These are phyloP conservation scores for Phallus indusiatus DNA, from an alignment of 768 basidiomycete genomes.

Conservation along the genomic window DNA sequence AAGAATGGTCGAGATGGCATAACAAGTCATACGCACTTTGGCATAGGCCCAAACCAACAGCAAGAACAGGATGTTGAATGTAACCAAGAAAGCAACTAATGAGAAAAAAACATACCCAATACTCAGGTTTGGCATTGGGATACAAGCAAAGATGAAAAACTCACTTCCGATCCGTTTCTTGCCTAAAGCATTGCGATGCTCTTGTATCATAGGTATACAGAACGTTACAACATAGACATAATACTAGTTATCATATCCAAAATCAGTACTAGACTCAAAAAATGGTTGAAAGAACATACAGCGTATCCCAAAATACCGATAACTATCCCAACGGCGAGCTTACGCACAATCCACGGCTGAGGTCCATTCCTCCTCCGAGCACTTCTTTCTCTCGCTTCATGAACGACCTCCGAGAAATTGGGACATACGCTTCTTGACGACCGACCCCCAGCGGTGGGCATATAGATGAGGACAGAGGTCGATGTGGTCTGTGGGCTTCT, in stretches of 20 bases:
- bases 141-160: slow-evolving; percentile 24
- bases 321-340: slow-evolving; percentile 54
- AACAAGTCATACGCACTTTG: slow-evolving; percentile 36
- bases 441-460: background rate
- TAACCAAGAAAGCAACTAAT: slow-evolving; percentile 56
- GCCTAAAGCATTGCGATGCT: slow-evolving; percentile 33
- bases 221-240: slow-evolving; percentile 77
- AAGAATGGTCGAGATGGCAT: background rate
- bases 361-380: background rate
- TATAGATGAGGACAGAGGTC: background rate
- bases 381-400: background rate
- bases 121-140: background rate
- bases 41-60: slow-evolving; percentile 75
- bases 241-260: slow-evolving; percentile 11
- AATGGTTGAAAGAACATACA: slow-evolving; percentile 4
- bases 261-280: background rate
- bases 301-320: slow-evolving; percentile 56
- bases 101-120: background rate
- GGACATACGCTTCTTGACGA: background rate
- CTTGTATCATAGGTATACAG: slow-evolving; percentile 59
- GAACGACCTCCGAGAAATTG: background rate
- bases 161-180: slow-evolving; percentile 53
- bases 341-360: slow-evolving; percentile 67
- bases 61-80: slow-evolving; percentile 53
- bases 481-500: too few species aligned